Conservation (phyloP, 352 stramenopile species). For the Phytopythium aichiense region DNA sequence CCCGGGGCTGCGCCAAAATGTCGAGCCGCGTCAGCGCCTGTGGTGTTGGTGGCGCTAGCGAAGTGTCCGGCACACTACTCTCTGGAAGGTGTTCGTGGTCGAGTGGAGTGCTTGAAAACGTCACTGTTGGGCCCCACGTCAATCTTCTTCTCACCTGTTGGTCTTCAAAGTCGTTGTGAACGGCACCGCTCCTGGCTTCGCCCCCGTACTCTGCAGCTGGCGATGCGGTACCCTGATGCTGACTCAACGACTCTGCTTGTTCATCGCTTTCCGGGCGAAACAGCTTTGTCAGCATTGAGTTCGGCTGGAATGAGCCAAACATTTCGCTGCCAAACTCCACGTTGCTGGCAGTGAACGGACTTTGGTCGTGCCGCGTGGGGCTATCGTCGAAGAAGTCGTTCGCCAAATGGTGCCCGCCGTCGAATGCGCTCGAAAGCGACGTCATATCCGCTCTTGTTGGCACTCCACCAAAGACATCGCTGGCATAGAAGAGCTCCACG, state of each 20-base stretch:
- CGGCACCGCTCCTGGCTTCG: background rate
- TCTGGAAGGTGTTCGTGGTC: background rate
- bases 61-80: background rate
- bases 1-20: conserved; percentile 47
- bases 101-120: background rate
- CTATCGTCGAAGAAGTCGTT: background rate
- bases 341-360: too few relatives aligned
- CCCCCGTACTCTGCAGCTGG: background rate
- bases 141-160: background rate
- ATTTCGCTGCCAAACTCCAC: background rate
- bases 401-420: background rate
- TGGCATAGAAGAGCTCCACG: conserved; percentile 8
- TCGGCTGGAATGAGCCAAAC: background rate
- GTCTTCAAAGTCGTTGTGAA: too few relatives aligned
- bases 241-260: background rate
- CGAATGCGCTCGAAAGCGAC: background rate
- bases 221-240: background rate
- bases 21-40: conserved; percentile 27
- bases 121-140: background rate
- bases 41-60: background rate
- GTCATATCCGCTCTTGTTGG: background rate
- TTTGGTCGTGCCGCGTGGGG: background rate
- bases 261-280: background rate
- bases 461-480: conserved; percentile 3
- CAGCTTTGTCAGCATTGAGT: background rate